Evolutionary conservation across 176 grass and related monocot genomes (phyloP).

Genomic region (Oropetium thomaeum): DNA sequence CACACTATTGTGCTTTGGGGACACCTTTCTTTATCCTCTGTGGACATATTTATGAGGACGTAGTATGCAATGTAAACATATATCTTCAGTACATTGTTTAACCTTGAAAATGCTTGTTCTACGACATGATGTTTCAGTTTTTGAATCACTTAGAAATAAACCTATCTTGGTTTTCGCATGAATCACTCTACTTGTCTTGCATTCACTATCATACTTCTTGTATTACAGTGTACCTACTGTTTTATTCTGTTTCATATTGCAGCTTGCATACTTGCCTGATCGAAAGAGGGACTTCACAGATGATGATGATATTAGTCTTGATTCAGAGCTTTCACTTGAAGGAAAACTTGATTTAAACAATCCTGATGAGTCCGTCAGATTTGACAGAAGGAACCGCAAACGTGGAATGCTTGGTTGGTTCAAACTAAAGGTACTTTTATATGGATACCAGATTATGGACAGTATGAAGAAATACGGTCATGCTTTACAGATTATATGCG

Average conservation of each 20-base stretch:
- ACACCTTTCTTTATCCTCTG: background rate
- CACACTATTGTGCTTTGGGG: background rate
- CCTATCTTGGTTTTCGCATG: background rate
- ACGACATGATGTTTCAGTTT: background rate
- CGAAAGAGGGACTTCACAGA: constrained; percentile 67
- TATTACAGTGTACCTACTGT: constrained; percentile 2
- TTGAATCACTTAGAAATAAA: background rate
- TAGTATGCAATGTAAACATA: background rate
- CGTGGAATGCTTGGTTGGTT: constrained; percentile 98
- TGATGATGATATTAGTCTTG: constrained; percentile 75
- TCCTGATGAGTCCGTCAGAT: constrained; percentile 58
- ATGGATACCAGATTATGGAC: constrained; percentile 12
- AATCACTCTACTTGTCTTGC: constrained; percentile 9
- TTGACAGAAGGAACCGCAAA: constrained; percentile 82
- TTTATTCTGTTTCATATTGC: constrained; percentile 39
- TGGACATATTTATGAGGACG: background rate
- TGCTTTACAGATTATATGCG: background rate
- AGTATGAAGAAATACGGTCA: background rate
- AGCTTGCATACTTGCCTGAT: constrained; percentile 98
- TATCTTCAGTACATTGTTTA: background rate
- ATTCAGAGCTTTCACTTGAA: constrained; percentile 85
- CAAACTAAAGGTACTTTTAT: constrained; percentile 70
- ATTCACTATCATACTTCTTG: background rate
- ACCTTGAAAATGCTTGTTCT: constrained; percentile 18
- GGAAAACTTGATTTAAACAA: constrained; percentile 55